phyloP scores from a whole-genome alignment of 2,329 filamentous ascomycete genomes.

The Fusarium burgessii region DNA sequence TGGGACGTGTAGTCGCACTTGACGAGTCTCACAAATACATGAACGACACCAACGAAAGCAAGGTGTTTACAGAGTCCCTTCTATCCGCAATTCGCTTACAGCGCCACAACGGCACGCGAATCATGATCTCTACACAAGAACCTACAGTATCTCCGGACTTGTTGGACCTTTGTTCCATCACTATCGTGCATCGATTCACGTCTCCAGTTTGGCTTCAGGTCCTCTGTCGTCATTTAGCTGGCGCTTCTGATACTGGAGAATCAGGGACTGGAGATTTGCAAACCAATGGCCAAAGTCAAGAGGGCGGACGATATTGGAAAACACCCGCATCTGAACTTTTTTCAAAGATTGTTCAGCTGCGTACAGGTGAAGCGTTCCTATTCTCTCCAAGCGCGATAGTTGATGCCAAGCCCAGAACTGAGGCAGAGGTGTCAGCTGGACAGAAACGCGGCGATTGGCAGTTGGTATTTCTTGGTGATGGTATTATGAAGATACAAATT shows the following conservation, averaged over 20 bases:
- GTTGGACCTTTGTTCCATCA: background rate
- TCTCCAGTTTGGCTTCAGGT: background rate
- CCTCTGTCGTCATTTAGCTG: background rate
- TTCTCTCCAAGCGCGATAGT: background rate
- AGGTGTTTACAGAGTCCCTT: background rate
- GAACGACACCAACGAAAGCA: background rate
- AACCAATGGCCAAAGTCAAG: too few species aligned
- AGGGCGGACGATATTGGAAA: background rate
- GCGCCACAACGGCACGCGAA: background rate
- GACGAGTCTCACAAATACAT: conserved; percentile 14
- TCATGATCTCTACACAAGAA: conserved; percentile 2
- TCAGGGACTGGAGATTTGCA: background rate
- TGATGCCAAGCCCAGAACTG: background rate
- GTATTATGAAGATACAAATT: background rate
- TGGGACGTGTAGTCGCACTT: background rate
- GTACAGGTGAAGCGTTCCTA: background rate
- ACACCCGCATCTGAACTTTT: background rate
- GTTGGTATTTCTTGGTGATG: background rate
- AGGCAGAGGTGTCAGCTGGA: background rate
- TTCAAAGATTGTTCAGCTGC: background rate
- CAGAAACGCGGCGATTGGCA: background rate
- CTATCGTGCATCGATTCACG: background rate
- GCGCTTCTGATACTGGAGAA: background rate
- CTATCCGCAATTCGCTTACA: background rate
- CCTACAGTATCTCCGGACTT: background rate